phyloP scores from a whole-genome alignment of 1,139 yeast species.

The Magnusiomyces sp. region DNA sequence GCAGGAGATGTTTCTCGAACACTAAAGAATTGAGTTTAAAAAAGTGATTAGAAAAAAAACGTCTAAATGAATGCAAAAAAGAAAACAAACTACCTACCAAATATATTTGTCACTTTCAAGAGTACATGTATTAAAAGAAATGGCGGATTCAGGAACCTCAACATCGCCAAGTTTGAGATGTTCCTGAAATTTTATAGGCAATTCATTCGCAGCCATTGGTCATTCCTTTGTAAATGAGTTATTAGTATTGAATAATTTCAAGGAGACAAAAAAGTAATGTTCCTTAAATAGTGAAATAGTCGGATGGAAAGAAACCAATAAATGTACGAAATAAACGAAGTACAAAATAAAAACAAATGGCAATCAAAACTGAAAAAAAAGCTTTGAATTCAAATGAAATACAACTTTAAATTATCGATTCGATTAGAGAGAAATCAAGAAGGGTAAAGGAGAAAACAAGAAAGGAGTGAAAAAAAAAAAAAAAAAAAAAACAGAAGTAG shows the following conservation, averaged over 20 bases:
- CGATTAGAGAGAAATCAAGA: neutral
- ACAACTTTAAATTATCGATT: too few species aligned
- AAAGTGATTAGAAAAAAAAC: neutral
- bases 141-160: slow-evolving; percentile 75
- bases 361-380: neutral
- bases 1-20: slow-evolving; percentile 69
- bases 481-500: neutral
- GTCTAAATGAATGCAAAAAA: neutral
- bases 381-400: neutral
- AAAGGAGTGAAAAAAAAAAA: neutral
- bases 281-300: too few species aligned
- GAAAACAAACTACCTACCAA: slow-evolving; percentile 32
- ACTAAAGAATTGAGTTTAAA: slow-evolving; percentile 32
- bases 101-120: slow-evolving; percentile 88
- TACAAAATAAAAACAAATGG: neutral
- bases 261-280: too few species aligned
- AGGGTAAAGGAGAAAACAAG: neutral
- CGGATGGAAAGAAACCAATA: neutral
- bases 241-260: too few species aligned
- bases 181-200: slow-evolving; percentile 96
- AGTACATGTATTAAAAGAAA: slow-evolving; percentile 90
- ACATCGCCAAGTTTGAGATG: slow-evolving; percentile 76
- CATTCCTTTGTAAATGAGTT: too few species aligned
- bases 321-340: neutral
- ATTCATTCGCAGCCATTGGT: slow-evolving; percentile 37